These are phyloP conservation scores for Lathyrus aphaca DNA, from an alignment of 306 rosid genomes.

Conservation along the genomic window DNA sequence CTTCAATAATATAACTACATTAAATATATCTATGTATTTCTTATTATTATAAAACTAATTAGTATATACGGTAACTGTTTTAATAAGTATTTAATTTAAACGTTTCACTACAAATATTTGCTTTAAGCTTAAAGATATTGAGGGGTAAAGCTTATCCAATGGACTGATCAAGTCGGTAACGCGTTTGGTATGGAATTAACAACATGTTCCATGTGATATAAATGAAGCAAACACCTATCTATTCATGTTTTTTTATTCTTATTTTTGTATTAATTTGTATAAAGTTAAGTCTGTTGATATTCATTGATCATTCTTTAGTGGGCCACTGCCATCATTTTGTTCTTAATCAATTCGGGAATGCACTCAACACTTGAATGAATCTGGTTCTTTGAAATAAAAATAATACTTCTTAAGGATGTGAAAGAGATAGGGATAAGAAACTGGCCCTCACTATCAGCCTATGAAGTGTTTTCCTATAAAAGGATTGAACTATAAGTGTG, in stretches of 20 bases:
- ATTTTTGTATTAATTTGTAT: constrained; percentile 18
- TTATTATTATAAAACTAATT: no score
- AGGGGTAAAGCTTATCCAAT: no score
- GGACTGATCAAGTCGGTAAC: constrained; percentile 3
- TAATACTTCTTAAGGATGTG: constrained; percentile 4
- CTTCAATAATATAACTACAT: no score
- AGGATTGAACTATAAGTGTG: not conserved
- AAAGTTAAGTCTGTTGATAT: constrained; percentile 16
- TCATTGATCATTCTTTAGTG: constrained; percentile 20
- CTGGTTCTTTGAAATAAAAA: constrained; percentile 36
- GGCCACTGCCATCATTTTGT: constrained; percentile 24
- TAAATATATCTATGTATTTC: no score
- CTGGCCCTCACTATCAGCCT: constrained; percentile 1
- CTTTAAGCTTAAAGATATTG: not conserved
- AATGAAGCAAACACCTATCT: constrained; percentile 31
- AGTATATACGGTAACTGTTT: no score
- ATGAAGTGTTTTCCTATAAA: not conserved
- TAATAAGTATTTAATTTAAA: no score
- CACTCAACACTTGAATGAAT: constrained; percentile 41
- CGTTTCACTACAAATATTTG: no score
- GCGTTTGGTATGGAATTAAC: constrained; percentile 25
- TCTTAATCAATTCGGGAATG: constrained; percentile 24
- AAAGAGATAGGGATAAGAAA: constrained; percentile 1
- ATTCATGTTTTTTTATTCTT: not conserved
- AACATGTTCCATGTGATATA: constrained; percentile 45